Evolutionary conservation across 345 rosid species (phyloP), one percentile per base, ranked within the genome.

Genomic region (Nephelium lappaceum): DNA sequence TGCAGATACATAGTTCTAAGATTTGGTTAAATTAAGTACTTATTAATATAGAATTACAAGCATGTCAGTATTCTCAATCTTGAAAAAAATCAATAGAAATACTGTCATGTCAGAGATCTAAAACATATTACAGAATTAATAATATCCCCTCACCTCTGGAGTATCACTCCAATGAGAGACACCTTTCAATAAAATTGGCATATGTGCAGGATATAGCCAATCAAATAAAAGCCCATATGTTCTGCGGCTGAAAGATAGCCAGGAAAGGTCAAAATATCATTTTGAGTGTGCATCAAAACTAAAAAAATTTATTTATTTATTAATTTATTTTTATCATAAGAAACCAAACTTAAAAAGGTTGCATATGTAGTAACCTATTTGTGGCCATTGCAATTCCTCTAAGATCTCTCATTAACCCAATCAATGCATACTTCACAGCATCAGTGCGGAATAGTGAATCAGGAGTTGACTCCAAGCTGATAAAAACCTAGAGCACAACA

Each of bases 341-440:
- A n/a, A n/a, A 49, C 39, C 8, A 53, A 74, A 63, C 19, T 75
- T 21, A 64, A 38, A 77, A 27, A 64, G 55, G 36, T 2, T 43
- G 58, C 47, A 55, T 0, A 62, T 66, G 45, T 19, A 70, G 74
- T 14, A 61, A 92, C 99, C 98, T 91, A 87, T 89, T 93, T 70
- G 99, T 90, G 76, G 99, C 99, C 99, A 94, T 94, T 14, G 98
- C 87, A 78, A 97, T 91, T 78, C 99, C 99, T 89, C 98, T 88
- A 63, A 97, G 92, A 88, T 97, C 98, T 85, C 99, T 91, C 98
- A 93, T 94, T 73, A 94, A 86, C 51, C 99, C 99, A 82, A 94
- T 89, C 67, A 97, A 77, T 74, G 97, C 95, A 86, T 87, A 94
- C 88, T 94, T 97, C 68, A 97, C 98, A 51, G 81, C 91, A 84